These are phyloP conservation scores for Lactifluus echinatus DNA, from an alignment of 768 basidiomycete genomes.

Conservation along the genomic window DNA sequence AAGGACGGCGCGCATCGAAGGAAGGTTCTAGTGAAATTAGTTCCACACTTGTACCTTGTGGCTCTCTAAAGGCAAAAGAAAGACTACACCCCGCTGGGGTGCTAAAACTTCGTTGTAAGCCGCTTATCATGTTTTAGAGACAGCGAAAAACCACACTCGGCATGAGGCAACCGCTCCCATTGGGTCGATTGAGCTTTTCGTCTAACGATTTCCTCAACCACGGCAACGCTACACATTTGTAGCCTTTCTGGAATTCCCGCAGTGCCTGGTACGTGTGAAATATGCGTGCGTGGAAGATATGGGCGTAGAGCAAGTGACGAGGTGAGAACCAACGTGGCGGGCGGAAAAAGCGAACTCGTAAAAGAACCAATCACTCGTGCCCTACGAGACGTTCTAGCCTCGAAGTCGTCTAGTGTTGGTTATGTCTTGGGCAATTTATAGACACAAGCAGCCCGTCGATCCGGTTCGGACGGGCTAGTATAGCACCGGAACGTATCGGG, in stretches of 20 bases:
- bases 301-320: not conserved
- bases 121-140: not conserved
- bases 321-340: not conserved
- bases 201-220: not conserved
- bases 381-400: not conserved
- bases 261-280: slow-evolving; percentile 4
- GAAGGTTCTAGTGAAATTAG: not conserved
- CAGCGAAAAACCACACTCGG: not conserved
- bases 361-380: not conserved
- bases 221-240: not conserved
- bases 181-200: not conserved
- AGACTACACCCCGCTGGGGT: not conserved
- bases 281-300: not conserved
- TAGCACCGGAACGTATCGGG: slow-evolving; percentile 6
- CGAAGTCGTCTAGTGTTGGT: not conserved
- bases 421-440: not conserved
- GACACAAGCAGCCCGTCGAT: not conserved
- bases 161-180: not conserved
- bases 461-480: slow-evolving; percentile 9
- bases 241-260: slow-evolving; percentile 1
- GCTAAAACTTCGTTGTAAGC: not conserved
- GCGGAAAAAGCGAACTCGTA: not conserved
- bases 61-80: not conserved
- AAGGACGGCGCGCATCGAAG: not conserved
- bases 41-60: not conserved